These are phyloP conservation scores for Rhododendron simsii DNA, from an alignment of 148 eudicot genomes.

Conservation along the genomic window DNA sequence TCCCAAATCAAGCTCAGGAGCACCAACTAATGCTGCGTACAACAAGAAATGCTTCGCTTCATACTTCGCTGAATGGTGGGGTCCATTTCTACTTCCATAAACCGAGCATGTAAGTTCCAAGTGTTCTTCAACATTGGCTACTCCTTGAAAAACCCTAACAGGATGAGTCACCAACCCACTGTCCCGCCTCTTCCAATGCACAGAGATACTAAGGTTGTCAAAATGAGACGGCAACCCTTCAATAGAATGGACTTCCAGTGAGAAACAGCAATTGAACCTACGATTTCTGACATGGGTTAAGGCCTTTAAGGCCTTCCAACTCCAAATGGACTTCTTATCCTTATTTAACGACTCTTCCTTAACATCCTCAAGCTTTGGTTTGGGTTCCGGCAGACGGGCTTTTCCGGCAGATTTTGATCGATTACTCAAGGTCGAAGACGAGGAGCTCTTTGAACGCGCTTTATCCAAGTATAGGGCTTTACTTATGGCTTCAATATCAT, in stretches of 20 bases:
- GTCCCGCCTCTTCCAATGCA: slow-evolving; percentile 87
- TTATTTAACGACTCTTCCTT: slow-evolving; percentile 38
- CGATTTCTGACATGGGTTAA: slow-evolving; percentile 62
- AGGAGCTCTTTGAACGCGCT: slow-evolving; percentile 33
- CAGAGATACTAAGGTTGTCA: slow-evolving; percentile 42
- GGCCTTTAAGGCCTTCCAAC: slow-evolving; percentile 82
- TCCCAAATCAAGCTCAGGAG: slow-evolving; percentile 63
- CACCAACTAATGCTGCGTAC: slow-evolving; percentile 41
- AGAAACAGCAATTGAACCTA: slow-evolving; percentile 79
- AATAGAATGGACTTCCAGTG: slow-evolving; percentile 72
- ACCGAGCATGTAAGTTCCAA: slow-evolving; percentile 61
- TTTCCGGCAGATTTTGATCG: slow-evolving; percentile 49
- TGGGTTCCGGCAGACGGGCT: slow-evolving; percentile 25
- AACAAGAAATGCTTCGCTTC: slow-evolving; percentile 72
- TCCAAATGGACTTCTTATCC: slow-evolving; percentile 89
- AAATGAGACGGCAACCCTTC: slow-evolving; percentile 62
- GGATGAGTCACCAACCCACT: slow-evolving; percentile 57
- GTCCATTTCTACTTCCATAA: slow-evolving; percentile 63
- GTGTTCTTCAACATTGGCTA: slow-evolving; percentile 63
- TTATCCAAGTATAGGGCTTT: slow-evolving; percentile 62
- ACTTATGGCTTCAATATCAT: slow-evolving; percentile 65
- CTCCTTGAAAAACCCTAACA: slow-evolving; percentile 52
- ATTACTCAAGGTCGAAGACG: slow-evolving; percentile 31
- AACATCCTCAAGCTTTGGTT: slow-evolving; percentile 32
- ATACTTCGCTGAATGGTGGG: slow-evolving; percentile 65